A percentile compares a stretch with the other conserved stretches of the same genome.
Conservation (phyloP, 306 rosid genomes). For the Fragaria iinumae region DNA sequence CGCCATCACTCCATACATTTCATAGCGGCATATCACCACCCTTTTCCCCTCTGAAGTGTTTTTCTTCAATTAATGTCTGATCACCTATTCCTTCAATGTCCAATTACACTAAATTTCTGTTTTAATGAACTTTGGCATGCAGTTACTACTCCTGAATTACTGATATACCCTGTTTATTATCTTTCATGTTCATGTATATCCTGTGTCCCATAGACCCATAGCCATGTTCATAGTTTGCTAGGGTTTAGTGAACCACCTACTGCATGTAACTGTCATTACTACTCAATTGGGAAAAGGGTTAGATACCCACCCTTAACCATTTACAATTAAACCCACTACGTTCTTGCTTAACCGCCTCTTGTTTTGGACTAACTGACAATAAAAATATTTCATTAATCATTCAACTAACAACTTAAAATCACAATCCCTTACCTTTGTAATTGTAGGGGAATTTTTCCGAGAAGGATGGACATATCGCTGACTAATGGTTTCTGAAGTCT, state of each 20-base stretch:
- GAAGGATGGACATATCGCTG: slow-evolving; percentile 82
- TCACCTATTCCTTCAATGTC: not conserved
- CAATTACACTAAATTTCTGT: not conserved
- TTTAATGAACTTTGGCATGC: not conserved
- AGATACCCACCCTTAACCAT: not conserved
- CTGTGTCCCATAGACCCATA: not conserved
- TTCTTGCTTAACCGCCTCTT: not conserved
- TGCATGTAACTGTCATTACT: not conserved
- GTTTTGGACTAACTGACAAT: not conserved
- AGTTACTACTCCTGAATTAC: not conserved
- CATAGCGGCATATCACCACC: not conserved
- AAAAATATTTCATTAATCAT: not conserved
- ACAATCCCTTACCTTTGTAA: slow-evolving; percentile 64
- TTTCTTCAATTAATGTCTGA: not conserved
- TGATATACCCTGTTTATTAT: not conserved
- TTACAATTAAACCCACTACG: not conserved
- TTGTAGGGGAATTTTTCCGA: slow-evolving; percentile 89
- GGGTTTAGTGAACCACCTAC: not conserved
- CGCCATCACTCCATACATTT: not conserved
- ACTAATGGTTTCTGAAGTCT: slow-evolving; percentile 88
- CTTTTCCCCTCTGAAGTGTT: not conserved
- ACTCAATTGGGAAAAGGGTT: not conserved
- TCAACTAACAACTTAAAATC: not conserved
- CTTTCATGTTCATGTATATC: not conserved
- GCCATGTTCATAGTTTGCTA: not conserved